Evolutionary conservation across 257 asterid species (phyloP).

Genomic region (Verbena officinalis): DNA sequence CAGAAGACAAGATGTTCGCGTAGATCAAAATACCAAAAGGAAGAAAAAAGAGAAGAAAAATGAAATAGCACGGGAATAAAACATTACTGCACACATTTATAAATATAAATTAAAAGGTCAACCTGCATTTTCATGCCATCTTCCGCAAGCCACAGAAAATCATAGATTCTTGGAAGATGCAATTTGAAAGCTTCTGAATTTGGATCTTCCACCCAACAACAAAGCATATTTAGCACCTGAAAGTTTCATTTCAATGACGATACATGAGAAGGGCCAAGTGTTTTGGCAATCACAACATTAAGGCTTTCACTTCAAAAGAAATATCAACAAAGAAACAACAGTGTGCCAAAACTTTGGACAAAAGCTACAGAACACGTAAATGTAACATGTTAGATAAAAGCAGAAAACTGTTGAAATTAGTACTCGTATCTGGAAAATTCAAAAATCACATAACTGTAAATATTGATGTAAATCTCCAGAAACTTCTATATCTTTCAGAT

Average conservation of each 20-base stretch:
- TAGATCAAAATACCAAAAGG: not conserved
- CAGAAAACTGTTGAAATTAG: not conserved
- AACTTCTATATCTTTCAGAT: not conserved
- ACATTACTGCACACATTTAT: not conserved
- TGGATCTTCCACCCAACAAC: slow-evolving; percentile 99
- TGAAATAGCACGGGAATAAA: slow-evolving; percentile 19
- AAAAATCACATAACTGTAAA: slow-evolving; percentile 12
- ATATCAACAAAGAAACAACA: slow-evolving; percentile 26
- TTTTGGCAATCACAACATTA: slow-evolving; percentile 19
- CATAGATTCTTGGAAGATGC: slow-evolving; percentile 87
- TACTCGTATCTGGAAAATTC: not conserved
- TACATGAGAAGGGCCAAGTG: slow-evolving; percentile 17
- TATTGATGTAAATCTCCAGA: not conserved
- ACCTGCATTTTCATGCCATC: slow-evolving; percentile 99
- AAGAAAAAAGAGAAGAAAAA: no score
- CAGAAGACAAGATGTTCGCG: slow-evolving; percentile 6
- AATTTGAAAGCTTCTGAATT: slow-evolving; percentile 96
- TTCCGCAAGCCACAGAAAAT: slow-evolving; percentile 95
- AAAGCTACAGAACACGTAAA: not conserved
- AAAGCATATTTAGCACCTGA: slow-evolving; percentile 93
- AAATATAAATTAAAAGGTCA: slow-evolving; percentile 10
- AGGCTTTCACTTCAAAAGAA: slow-evolving; percentile 2
- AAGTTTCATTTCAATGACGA: slow-evolving; percentile 9
- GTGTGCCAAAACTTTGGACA: not conserved
- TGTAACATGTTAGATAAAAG: slow-evolving; percentile 4